Evolutionary conservation across 2,329 filamentous ascomycete genomes (phyloP), one percentile per base, ranked within the genome.

Genomic region (Lasiodiplodia theobromae): DNA sequence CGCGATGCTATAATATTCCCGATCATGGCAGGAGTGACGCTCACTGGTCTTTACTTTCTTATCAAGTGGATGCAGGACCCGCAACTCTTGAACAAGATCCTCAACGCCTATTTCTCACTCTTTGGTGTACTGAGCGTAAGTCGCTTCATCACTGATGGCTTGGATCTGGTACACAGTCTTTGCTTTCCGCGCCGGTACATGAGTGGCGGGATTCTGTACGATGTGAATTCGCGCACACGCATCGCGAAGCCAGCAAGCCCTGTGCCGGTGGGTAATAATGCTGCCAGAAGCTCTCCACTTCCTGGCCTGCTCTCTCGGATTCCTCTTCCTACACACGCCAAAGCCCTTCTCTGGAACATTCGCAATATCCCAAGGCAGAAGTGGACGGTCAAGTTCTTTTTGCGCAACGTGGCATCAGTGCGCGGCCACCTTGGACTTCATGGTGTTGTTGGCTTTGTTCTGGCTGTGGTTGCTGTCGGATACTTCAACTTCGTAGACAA

Each of bases 1-100:
- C 89, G 87, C 0, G 95, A 98, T 79, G 95, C 93, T 58, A 87
- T 98, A 72, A 79, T 96, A 74, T 92, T 97, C 71, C 96, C 95
- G 1, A 73, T 97, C 38, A 83, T 94, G 67, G 94, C 94, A 6
- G 93, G 89, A 2, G 75, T 84, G 11, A 88, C 91, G 1, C 87
- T 98, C 10, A 86, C 89, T 52, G 89, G 89, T 5, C 84, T 98
- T 14, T 98, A 98, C 82, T 90, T 94, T 74, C 84, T 97, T 69
- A 93, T 98, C 76, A 93, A 96, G 78, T 96, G 91, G 87, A 87
- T 97, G 67, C 85, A 95, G 72, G 92, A 97, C 74, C 90, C 94
- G 0, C 85, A 89, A 12, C 83, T 96, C 25, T 81, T 98, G 74
- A 97, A 95, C 82, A 92, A 91, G 79, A 87, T 96, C 49, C 82